Evolutionary conservation across 164 flowering plant species (phyloP), one percentile per base, ranked within the genome.

Genomic region (Vitis vinifera): DNA sequence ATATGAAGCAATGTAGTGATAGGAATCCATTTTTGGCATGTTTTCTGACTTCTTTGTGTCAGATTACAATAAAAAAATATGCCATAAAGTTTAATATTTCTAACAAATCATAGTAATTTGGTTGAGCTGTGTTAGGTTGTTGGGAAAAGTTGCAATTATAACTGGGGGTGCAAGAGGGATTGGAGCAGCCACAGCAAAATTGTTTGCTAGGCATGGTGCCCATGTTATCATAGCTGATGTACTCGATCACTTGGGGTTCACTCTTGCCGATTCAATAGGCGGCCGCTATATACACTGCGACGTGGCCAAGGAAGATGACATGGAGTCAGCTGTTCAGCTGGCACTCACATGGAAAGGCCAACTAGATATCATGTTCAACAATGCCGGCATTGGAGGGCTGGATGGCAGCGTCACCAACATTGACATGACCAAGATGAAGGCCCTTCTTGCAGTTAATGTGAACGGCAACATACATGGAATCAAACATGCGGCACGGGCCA

Each of bases 111-210:
- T 10, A 51, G 64, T 44, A 13, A 1, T n/a, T 16, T 51, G 12
- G 55, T 31, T 53, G 16, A 37, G 9, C 27, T 55, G 23, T 69
- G 55, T 17, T 67, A 93, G 91, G 79, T 78, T 91, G 71, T 37
- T 50, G 59, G 92, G 88, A 48, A 91, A 89, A 73, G 97, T 92
- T 37, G 94, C 93, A 1, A 72, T 94, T 0, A 78, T 94, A 74
- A 94, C 97, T 1, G 97, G 98, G 0, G 98, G 93, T 0, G 97
- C 97, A 13, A 83, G 95, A 51, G 97, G 97, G 15, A 89, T 94
- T 2, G 97, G 98, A 15, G 97, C 84, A 0, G 90, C 90, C 30
- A 83, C 88, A 8, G 94, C 93, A 11, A 81, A 71, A 48, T 52
- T 88, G 4, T 92, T 92, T 59, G 85, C 90, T 31, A 52, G 70